Base-by-base conservation (phyloP, 768 basidiomycete genomes). In the Pseudohyphozyma bogoriensis region DNA sequence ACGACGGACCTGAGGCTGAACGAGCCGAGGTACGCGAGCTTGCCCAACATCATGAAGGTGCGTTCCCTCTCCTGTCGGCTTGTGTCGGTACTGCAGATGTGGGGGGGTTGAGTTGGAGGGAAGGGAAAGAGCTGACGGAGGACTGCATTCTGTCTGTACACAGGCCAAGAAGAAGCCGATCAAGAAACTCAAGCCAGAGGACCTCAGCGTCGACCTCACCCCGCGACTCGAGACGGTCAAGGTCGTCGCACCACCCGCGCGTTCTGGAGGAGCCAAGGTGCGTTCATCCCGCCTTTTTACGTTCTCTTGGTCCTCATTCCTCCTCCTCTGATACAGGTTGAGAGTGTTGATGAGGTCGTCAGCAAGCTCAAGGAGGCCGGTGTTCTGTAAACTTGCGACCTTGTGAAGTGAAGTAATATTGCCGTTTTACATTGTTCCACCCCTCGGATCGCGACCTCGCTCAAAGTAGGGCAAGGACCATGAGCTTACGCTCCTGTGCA, bases 91-190 rank as follows among this genome's bases (percentile, higher is more conserved):
- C n/a, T n/a, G n/a, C n/a, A n/a, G n/a, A n/a, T n/a, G n/a, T 9
- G 10, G 13, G 24, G 28, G 47, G 28, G 47, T 29, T 16, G 26
- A 16, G 10, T 9, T 18, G 47, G 51, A 51, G 11, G n/a, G 50
- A 12, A 2, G 33, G 37, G 18, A 5, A 6, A 4, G 33, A 33
- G 32, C n/a, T 51, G 11, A 51, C 31, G 18, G 2, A n/a, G n/a
- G n/a, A n/a, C 12, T 50, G 28, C 22, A 11, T 15, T 9, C 16
- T 12, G 29, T 4, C 20, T 22, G 70, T 56, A 69, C 71, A 70
- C 73, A 77, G 66, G 95, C 95, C n/a, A 97, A 96, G 80, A 99
- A 96, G 81, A 99, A 99, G 77, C 85, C 86, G 18, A 75, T 96
- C 45, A 85, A 92, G 75, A 90, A 87, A 71, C 69, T 95, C 54